phyloP scores from a whole-genome alignment of 805 yeast genomes.

The Komagataella mondaviorum region DNA sequence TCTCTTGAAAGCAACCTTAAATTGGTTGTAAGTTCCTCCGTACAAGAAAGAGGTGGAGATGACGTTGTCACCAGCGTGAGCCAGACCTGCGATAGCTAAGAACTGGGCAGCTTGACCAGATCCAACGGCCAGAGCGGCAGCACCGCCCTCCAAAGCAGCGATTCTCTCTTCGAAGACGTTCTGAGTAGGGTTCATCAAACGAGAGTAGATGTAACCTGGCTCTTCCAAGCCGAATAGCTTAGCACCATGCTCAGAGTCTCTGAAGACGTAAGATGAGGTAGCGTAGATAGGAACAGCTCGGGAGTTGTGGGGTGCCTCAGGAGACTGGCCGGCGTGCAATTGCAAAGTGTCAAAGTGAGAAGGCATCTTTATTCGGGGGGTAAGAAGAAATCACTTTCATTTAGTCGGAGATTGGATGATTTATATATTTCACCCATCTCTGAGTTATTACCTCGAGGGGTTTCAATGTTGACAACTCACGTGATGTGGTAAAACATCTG shows the following conservation, averaged over 20 bases:
- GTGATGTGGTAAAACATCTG: neutral
- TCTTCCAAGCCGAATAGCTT: conserved; percentile 75
- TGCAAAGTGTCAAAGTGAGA: conserved; percentile 83
- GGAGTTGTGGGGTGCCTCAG: conserved; percentile 45
- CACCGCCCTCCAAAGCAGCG: conserved; percentile 88
- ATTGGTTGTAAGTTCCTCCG: conserved; percentile 95
- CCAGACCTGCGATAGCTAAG: conserved; percentile 68
- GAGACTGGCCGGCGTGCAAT: conserved; percentile 91
- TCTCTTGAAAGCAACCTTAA: conserved; percentile 83
- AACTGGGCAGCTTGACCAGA: conserved; percentile 98
- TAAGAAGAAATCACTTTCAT: conserved; percentile 10
- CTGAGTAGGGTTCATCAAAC: conserved; percentile 87
- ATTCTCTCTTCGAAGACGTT: conserved; percentile 86
- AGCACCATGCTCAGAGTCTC: conserved; percentile 86
- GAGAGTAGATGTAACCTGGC: conserved; percentile 78
- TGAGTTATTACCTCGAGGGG: neutral
- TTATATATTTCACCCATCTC: neutral
- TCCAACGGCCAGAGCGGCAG: conserved; percentile 76
- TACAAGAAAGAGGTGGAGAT: conserved; percentile 77
- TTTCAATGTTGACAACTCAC: neutral
- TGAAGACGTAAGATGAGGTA: conserved; percentile 78
- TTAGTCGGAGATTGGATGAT: neutral
- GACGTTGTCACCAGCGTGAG: conserved; percentile 82
- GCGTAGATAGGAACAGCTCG: conserved; percentile 94
- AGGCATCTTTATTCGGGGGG: conserved; percentile 15